Base-by-base conservation (phyloP, 805 yeast genomes). In the Schwanniomyces polymorphus region DNA sequence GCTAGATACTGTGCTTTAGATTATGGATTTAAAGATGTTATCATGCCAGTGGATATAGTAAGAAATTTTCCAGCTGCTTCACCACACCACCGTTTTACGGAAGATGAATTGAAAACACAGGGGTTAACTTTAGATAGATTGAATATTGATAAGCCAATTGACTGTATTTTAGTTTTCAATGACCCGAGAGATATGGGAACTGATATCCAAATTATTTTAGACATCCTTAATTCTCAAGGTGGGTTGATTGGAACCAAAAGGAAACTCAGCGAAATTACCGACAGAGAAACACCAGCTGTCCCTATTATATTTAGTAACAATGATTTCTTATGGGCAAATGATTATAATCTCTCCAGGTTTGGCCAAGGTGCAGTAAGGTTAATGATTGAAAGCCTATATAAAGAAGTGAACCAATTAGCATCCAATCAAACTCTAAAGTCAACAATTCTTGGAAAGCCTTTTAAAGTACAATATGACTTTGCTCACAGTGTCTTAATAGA, bases 111-210 rank as follows among this genome's bases (percentile, higher is more conserved):
- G 31, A 64, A 68, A 12, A 53, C 61, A 39, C 81, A 72, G 66
- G 75, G 77, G 0, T 59, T 60, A 18, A 62, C 61, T 21, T 71
- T 74, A 2, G 38, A 33, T 33, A 49, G 54, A 37, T 46, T 56
- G 41, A 67, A 60, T 48, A 51, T 51, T 46, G 44, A 47, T 55
- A 67, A 65, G 49, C 79, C 80, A 17, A 74, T 88, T 49, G 96
- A 90, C 53, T 91, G 91, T 2, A 74, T 91, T 0, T 67, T 91
- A 50, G 90, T 91, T 23, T 90, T 91, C 65, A 87, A 87, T 59
- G 97, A 91, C 64, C 91, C 97, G 4, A 73, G 96, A 49, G 97
- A 91, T 62, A 78, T 90, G 84, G 91, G 88, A 1, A 80, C 91
- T 1, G 97, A 91, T 63, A 58, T 85, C 7, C 97, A 91, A 68